Evolutionary conservation across 495 filamentous ascomycete genomes (phyloP).

Genomic region (Daldinia bambusicola): DNA sequence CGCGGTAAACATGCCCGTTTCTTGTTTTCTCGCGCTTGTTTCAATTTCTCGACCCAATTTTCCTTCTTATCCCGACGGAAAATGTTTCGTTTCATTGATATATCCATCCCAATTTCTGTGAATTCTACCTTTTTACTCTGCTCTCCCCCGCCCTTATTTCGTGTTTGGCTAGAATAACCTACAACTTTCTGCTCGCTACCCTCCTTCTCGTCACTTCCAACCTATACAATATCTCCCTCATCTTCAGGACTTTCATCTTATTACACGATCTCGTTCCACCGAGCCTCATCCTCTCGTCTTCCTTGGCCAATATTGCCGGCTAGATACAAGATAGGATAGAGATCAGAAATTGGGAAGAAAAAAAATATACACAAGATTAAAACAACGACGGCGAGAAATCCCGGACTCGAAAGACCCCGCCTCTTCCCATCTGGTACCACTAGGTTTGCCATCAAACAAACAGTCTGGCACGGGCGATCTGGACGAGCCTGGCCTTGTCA

Average conservation of each 20-base stretch:
- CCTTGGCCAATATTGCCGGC: constrained; percentile 27
- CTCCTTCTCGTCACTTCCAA: constrained; percentile 18
- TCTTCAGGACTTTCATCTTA: constrained; percentile 34
- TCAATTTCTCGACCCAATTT: constrained; percentile 41
- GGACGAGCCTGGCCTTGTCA: constrained; percentile 22
- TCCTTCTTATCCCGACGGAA: constrained; percentile 29
- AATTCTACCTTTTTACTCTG: constrained; percentile 40
- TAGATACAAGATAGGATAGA: constrained; percentile 33
- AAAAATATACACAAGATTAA: constrained; percentile 43
- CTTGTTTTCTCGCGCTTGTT: constrained; percentile 45
- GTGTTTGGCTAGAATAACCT: constrained; percentile 27
- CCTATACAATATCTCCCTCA: constrained; percentile 33
- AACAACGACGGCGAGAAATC: constrained; percentile 33
- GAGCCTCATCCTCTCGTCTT: constrained; percentile 21
- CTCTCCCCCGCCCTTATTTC: constrained; percentile 24
- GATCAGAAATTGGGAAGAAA: constrained; percentile 36
- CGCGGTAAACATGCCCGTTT: constrained; percentile 42
- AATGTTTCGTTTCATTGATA: constrained; percentile 47
- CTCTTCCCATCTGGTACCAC: constrained; percentile 29
- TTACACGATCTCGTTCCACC: constrained; percentile 40
- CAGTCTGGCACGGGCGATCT: constrained; percentile 24
- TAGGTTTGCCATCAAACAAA: constrained; percentile 37
- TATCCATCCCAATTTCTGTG: constrained; percentile 40
- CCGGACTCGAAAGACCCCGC: constrained; percentile 39
- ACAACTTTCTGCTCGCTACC: constrained; percentile 16